Conservation (phyloP, 495 filamentous ascomycete genomes). For the Xylaria flabelliformis region DNA sequence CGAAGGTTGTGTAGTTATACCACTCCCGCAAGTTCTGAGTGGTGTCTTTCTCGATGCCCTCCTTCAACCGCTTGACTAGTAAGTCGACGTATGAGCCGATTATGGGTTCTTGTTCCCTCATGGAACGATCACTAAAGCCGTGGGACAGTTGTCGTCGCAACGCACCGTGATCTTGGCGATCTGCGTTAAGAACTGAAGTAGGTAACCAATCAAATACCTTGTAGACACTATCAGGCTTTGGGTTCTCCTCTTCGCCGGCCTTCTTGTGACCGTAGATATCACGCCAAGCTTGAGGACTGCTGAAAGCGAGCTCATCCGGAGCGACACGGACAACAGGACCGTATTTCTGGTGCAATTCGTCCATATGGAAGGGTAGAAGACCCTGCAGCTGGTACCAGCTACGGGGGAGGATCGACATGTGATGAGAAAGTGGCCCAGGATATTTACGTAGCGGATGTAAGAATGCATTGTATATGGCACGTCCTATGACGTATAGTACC, state of each 20-base stretch:
- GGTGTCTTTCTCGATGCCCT: background rate
- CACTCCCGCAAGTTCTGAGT: constrained; percentile 19
- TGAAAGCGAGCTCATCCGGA: constrained; percentile 61
- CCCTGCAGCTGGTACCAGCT: constrained; percentile 14
- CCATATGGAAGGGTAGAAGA: constrained; percentile 15
- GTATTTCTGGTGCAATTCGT: constrained; percentile 48
- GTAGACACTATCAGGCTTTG: constrained; percentile 31
- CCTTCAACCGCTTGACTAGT: constrained; percentile 42
- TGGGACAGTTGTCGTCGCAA: constrained; percentile 49
- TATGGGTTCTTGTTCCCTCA: constrained; percentile 55
- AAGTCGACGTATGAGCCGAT: constrained; percentile 55
- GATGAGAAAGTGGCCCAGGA: constrained; percentile 48
- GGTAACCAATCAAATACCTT: constrained; percentile 18
- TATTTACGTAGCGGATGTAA: constrained; percentile 51
- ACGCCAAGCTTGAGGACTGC: constrained; percentile 53
- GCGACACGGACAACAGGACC: constrained; percentile 56
- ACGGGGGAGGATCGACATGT: constrained; percentile 42
- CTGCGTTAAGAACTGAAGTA: constrained; percentile 26
- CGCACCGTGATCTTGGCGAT: constrained; percentile 33
- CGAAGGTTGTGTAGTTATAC: constrained; percentile 69
- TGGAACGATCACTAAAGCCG: constrained; percentile 56
- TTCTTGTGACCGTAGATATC: constrained; percentile 56
- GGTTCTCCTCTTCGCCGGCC: constrained; percentile 33
- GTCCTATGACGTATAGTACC: background rate
- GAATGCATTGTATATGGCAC: constrained; percentile 47